These are phyloP conservation scores for Ganoderma resinaceum DNA, from an alignment of 1,284 basidiomycete genomes.

Conservation along the genomic window DNA sequence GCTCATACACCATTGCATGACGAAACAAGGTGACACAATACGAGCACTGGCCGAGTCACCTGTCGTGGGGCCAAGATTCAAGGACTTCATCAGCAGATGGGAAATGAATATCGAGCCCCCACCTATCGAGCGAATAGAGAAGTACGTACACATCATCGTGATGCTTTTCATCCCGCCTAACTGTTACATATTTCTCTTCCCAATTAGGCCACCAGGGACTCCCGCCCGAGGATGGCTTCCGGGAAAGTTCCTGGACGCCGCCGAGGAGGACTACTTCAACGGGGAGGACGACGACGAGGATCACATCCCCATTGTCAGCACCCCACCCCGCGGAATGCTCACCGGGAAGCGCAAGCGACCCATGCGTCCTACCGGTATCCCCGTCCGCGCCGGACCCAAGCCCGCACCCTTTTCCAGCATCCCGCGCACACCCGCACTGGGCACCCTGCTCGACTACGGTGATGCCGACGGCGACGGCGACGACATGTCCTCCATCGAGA, in stretches of 20 bases:
- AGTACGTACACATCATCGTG: slow-evolving; percentile 46
- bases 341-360: slow-evolving; percentile 61
- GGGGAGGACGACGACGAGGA: slow-evolving; percentile 70
- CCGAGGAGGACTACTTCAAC: slow-evolving; percentile 94
- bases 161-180: background rate
- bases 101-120: slow-evolving; percentile 93
- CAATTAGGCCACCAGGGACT: slow-evolving; percentile 30
- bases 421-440: slow-evolving; percentile 58
- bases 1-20: slow-evolving; percentile 87
- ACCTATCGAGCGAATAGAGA: slow-evolving; percentile 58
- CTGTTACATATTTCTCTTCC: background rate
- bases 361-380: slow-evolving; percentile 34
- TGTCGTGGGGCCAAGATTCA: slow-evolving; percentile 74
- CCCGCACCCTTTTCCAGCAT: slow-evolving; percentile 30
- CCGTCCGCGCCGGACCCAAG: slow-evolving; percentile 30
- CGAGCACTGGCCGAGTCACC: slow-evolving; percentile 68
- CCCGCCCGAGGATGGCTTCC: slow-evolving; percentile 52
- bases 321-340: slow-evolving; percentile 48
- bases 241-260: slow-evolving; percentile 64
- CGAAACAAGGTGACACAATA: slow-evolving; percentile 73
- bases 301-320: slow-evolving; percentile 39
- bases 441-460: slow-evolving; percentile 74
- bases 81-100: slow-evolving; percentile 79
- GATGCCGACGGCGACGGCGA: slow-evolving; percentile 58
- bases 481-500: slow-evolving; percentile 32